These are phyloP conservation scores for Salix arbutifolia DNA, from an alignment of 345 rosid genomes.

Conservation along the genomic window DNA sequence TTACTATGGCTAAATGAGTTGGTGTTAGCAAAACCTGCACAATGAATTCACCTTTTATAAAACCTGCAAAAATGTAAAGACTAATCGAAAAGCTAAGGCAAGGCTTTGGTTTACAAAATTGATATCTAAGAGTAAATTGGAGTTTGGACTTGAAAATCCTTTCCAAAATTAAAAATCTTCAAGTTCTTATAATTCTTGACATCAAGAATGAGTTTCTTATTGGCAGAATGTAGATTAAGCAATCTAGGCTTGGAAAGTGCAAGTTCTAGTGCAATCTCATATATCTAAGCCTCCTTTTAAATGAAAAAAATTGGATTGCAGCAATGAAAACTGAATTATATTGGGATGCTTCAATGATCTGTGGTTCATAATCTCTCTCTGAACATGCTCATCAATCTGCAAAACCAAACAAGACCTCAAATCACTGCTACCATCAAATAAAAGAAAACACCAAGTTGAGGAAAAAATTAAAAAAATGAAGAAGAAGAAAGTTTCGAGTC, in stretches of 20 bases:
- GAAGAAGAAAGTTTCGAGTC: background rate
- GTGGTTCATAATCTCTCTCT: slow-evolving; percentile 27
- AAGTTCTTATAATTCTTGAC: background rate
- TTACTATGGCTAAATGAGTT: slow-evolving; percentile 25
- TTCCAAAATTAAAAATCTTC: background rate
- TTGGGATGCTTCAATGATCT: slow-evolving; percentile 25
- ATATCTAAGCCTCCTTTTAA: background rate
- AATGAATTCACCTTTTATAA: background rate
- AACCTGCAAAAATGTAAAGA: background rate
- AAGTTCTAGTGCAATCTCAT: background rate
- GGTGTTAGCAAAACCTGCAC: slow-evolving; percentile 21
- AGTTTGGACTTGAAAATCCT: background rate
- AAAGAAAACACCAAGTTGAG: background rate
- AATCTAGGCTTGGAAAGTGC: background rate
- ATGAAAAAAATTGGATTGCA: background rate
- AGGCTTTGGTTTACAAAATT: background rate
- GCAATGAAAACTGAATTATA: slow-evolving; percentile 1
- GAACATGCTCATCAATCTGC: slow-evolving; percentile 27
- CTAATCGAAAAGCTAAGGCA: background rate
- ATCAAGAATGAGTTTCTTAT: background rate
- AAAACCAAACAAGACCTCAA: background rate
- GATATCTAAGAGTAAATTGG: background rate
- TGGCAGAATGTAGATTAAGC: background rate
- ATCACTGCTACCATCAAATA: background rate
- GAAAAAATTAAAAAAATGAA: background rate